Evolutionary conservation across 2,329 filamentous ascomycete genomes (phyloP).

Genomic region (Biscogniauxia marginata): DNA sequence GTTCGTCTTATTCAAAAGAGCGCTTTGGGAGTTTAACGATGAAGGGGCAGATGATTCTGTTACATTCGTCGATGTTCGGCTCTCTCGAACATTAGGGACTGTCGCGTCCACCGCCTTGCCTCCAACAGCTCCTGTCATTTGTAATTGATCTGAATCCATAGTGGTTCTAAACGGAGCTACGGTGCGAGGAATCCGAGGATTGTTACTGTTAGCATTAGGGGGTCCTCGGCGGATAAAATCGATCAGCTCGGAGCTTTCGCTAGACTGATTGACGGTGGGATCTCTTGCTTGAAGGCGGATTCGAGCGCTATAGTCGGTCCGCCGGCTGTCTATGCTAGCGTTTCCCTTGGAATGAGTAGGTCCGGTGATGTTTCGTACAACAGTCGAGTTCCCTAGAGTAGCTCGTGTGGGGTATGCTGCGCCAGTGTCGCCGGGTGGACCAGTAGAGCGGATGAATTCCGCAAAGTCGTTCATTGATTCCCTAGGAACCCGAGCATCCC

Average conservation of each 20-base stretch:
- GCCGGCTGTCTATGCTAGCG: slow-evolving; percentile 39
- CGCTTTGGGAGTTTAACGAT: slow-evolving; percentile 73
- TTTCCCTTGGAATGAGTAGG: slow-evolving; percentile 32
- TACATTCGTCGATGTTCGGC: slow-evolving; percentile 54
- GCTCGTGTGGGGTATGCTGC: slow-evolving; percentile 19
- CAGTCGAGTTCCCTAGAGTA: slow-evolving; percentile 20
- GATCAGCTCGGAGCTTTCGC: slow-evolving; percentile 81
- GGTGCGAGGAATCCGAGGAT: slow-evolving; percentile 74
- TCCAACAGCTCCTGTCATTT: slow-evolving; percentile 51
- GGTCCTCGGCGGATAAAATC: slow-evolving; percentile 93
- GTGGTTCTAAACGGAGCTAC: slow-evolving; percentile 83
- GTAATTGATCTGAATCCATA: slow-evolving; percentile 75
- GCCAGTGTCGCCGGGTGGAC: slow-evolving; percentile 54
- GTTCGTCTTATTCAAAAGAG: slow-evolving; percentile 52
- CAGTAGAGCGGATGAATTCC: slow-evolving; percentile 85
- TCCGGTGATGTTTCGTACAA: slow-evolving; percentile 34
- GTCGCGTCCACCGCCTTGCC: slow-evolving; percentile 57
- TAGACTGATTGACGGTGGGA: slow-evolving; percentile 58
- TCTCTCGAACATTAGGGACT: slow-evolving; percentile 56
- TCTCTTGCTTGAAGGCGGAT: slow-evolving; percentile 69
- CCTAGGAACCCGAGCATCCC: slow-evolving; percentile 69
- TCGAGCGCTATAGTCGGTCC: slow-evolving; percentile 41
- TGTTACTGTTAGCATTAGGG: slow-evolving; percentile 54
- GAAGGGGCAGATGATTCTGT: slow-evolving; percentile 62
- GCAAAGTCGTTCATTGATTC: slow-evolving; percentile 82